These are phyloP conservation scores for Byssothecium circinans DNA, from an alignment of 2,329 filamentous ascomycete genomes.

Conservation along the genomic window DNA sequence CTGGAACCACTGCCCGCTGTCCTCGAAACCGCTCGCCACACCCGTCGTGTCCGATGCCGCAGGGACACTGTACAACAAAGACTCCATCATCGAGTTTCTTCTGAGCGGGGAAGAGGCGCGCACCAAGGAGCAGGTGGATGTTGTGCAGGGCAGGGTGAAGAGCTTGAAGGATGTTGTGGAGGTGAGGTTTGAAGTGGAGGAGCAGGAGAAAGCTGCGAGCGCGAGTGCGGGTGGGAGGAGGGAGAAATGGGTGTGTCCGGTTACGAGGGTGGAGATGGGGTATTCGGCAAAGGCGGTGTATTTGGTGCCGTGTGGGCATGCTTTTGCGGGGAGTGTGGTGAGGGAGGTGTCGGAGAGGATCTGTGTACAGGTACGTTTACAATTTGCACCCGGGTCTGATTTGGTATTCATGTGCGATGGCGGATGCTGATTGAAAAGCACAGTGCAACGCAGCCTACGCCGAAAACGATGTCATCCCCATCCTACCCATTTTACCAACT, in stretches of 20 bases:
- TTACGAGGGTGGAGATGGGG: conserved; percentile 84
- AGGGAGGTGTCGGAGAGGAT: conserved; percentile 72
- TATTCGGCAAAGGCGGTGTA: conserved; percentile 80
- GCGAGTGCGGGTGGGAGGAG: conserved; percentile 37
- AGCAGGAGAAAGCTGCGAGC: conserved; percentile 28
- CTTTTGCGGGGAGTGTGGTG: conserved; percentile 84
- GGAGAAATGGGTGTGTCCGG: conserved; percentile 77
- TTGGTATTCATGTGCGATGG: too few relatives aligned
- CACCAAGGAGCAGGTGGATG: conserved; percentile 63
- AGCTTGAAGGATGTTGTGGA: conserved; percentile 84
- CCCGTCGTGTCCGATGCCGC: conserved; percentile 82
- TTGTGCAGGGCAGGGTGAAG: conserved; percentile 67
- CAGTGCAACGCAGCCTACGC: conserved; percentile 77
- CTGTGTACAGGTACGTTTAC: conserved; percentile 57
- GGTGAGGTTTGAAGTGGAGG: conserved; percentile 70
- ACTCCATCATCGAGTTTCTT: conserved; percentile 74
- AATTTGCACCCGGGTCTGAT: too few relatives aligned
- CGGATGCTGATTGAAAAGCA: too few relatives aligned
- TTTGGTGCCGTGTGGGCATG: conserved; percentile 91
- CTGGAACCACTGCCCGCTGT: conserved; percentile 89
- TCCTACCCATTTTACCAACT: conserved; percentile 70
- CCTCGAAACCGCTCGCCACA: conserved; percentile 69
- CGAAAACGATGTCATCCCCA: conserved; percentile 75
- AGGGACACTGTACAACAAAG: conserved; percentile 92
- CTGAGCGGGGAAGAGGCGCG: conserved; percentile 56